Base-by-base conservation (phyloP, 2,329 filamentous ascomycete species). In the Coniosporium tulheliwenetii region DNA sequence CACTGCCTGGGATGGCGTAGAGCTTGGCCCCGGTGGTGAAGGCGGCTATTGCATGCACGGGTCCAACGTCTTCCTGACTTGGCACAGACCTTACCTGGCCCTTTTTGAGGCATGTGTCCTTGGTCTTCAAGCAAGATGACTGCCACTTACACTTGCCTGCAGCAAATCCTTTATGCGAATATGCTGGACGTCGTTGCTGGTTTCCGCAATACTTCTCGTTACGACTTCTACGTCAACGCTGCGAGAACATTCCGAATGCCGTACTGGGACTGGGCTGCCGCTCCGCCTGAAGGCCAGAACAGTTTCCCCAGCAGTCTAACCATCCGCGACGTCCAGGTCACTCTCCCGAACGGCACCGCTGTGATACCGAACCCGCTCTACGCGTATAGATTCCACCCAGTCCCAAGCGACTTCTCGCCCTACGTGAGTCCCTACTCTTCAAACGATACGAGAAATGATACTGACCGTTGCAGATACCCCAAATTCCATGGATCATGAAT, bases 11-110 rank as follows among this genome's bases (percentile, higher is more conserved):
- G 70, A 78, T 52, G 64, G 59, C 14, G 70, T 64, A 1, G 47
- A 56, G 38, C 63, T 47, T 67, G 41, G 63, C 1, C 52, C 65
- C 2, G 73, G 72, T 1, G 73, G 70, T 43, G 64, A 68, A 42
- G 61, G 66, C 33, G 85, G 84, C 39, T 93, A 86, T 56, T 93
- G 85, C 56, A 74, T 75, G 10, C 85, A 93, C 59, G 73, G 69
- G 16, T 82, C 81, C 1, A 75, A 79, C 34, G 63, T 91, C 12
- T 91, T 93, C 55, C 75, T 80, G 33, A 71, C 78, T 33, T 93
- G 85, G 85, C 85, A 93, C 65, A 74, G 85, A 39, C 81, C 84
- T 1, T 93, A 89, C 57, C 65, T 91, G 41, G 65, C 73, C 8
- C 59, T 80, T 8, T 76, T 64, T 46, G 69, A 81, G 61, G 71